These are phyloP conservation scores for Neurospora sp. DNA, from an alignment of 495 filamentous ascomycete genomes.

Conservation along the genomic window DNA sequence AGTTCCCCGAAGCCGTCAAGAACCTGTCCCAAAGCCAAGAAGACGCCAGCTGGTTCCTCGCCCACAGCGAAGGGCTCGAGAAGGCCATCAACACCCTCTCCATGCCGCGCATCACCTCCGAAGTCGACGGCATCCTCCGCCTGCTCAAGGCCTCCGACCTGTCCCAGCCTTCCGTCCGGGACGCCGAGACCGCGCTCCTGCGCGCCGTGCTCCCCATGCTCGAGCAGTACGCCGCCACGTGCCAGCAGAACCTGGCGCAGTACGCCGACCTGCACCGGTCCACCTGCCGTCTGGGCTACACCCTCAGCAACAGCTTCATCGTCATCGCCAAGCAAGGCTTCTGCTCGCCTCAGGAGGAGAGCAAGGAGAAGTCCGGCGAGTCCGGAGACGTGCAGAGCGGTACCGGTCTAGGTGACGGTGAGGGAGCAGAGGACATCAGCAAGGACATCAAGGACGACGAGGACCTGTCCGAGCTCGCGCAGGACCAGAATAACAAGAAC, in stretches of 20 bases:
- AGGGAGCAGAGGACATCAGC: slow-evolving; percentile 93
- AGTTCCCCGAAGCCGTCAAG: slow-evolving; percentile 42
- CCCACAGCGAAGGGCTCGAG: slow-evolving; percentile 47
- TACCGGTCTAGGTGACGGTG: slow-evolving; percentile 93
- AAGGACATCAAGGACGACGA: slow-evolving; percentile 92
- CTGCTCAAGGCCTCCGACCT: slow-evolving; percentile 41
- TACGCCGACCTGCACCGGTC: slow-evolving; percentile 52
- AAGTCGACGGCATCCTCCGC: slow-evolving; percentile 35
- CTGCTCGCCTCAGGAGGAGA: slow-evolving; percentile 75
- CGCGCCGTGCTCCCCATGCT: slow-evolving; percentile 62
- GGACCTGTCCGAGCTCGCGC: slow-evolving; percentile 82
- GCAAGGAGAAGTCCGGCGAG: slow-evolving; percentile 51
- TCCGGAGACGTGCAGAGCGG: slow-evolving; percentile 74
- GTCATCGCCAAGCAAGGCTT: slow-evolving; percentile 76
- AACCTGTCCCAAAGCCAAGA: slow-evolving; percentile 43
- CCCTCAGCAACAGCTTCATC: slow-evolving; percentile 63
- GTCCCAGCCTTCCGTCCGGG: slow-evolving; percentile 28
- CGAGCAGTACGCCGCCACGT: slow-evolving; percentile 57
- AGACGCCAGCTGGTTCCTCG: slow-evolving; percentile 52
- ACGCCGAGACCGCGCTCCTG: slow-evolving; percentile 48
- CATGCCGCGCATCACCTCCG: slow-evolving; percentile 38
- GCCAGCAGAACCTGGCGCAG: slow-evolving; percentile 38
- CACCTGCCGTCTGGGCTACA: slow-evolving; percentile 61
- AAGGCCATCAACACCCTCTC: slow-evolving; percentile 49
- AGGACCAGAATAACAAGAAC: slow-evolving; percentile 62